Evolutionary conservation across 768 basidiomycete genomes (phyloP).

Genomic region (Pulveroboletus frians): DNA sequence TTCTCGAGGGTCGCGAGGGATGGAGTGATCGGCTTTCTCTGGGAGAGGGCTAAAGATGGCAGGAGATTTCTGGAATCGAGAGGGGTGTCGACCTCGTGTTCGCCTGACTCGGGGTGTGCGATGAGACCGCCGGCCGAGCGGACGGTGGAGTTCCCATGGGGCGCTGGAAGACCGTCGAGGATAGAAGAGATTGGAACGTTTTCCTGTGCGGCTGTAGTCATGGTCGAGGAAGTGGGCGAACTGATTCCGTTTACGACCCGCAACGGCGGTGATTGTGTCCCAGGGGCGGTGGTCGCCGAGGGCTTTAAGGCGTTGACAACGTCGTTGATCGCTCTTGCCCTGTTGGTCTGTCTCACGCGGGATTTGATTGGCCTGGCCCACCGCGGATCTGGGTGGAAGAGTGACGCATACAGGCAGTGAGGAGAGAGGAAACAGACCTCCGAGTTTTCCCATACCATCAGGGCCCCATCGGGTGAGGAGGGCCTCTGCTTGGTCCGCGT

Average conservation of each 20-base stretch:
- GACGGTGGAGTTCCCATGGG: constrained; percentile 55
- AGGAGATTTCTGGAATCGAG: constrained; percentile 19
- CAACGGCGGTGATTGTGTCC: constrained; percentile 47
- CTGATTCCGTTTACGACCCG: constrained; percentile 79
- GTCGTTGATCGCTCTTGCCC: constrained; percentile 70
- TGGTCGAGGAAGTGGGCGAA: constrained; percentile 60
- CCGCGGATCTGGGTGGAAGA: constrained; percentile 58
- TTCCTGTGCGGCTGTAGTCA: constrained; percentile 73
- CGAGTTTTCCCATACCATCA: constrained; percentile 83
- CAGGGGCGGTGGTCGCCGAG: constrained; percentile 39
- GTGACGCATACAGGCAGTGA: no score
- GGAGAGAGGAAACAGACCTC: constrained; percentile 54
- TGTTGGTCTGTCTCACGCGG: constrained; percentile 59
- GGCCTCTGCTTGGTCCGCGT: constrained; percentile 84
- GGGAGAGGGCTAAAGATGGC: constrained; percentile 34
- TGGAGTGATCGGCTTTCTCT: constrained; percentile 64
- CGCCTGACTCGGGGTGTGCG: constrained; percentile 62
- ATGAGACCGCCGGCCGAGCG: constrained; percentile 57
- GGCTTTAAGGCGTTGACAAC: constrained; percentile 68
- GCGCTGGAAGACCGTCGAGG: constrained; percentile 45
- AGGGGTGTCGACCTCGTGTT: constrained; percentile 44
- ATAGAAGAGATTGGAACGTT: constrained; percentile 48
- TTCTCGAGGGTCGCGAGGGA: constrained; percentile 91
- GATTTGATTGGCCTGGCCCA: constrained; percentile 90
- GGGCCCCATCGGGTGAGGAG: constrained; percentile 84